Base-by-base conservation (phyloP, 345 rosid species). In the Erucastrum elatum region DNA sequence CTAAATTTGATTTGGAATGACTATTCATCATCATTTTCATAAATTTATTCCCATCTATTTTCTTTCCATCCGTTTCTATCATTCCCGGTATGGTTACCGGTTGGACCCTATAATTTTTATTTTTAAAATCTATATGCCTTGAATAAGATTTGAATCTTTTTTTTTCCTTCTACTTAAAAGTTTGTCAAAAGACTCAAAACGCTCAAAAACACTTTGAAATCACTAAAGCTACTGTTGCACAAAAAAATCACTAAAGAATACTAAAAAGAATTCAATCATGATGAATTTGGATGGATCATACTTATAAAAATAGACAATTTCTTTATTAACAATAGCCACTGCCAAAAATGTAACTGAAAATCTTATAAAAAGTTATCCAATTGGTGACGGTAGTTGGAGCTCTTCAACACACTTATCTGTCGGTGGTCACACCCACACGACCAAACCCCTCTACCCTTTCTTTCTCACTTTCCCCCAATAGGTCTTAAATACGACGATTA, bases 351-450 rank as follows among this genome's bases (percentile, higher is more conserved):
- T 66, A 17, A 65, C 30, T 0, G 9, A 5, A 5, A 8, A 5
- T 37, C 3, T 2, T 21, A 4, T n/a, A 17, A 1, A 17, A 25
- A 37, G 21, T 10, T n/a, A 64, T 70, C 46, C 59, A 49, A 26
- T 9, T 64, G 6, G 71, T 64, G 27, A 77, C 15, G 81, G 81
- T 77, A 27, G 81, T 71, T 71, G 60, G 16, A 71, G 56, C 51
- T 55, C 66, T 64, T 29, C 71, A 70, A 77, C 81, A 77, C 70
- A 64, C 66, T 53, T 26, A 27, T 53, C 2, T 71, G 76, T 71
- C 81, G 81, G 81, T 77, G 76, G 81, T 77, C 76, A 70, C 31
- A 77, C 66, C 81, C 76, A 71, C 72, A 75, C 76, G 12, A 64
- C 76, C 81, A 71, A 61, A 77, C 66, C 67, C 13, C 5, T 51